Evolutionary conservation across 768 basidiomycete species (phyloP).

Genomic region (Saitozyma sp.): DNA sequence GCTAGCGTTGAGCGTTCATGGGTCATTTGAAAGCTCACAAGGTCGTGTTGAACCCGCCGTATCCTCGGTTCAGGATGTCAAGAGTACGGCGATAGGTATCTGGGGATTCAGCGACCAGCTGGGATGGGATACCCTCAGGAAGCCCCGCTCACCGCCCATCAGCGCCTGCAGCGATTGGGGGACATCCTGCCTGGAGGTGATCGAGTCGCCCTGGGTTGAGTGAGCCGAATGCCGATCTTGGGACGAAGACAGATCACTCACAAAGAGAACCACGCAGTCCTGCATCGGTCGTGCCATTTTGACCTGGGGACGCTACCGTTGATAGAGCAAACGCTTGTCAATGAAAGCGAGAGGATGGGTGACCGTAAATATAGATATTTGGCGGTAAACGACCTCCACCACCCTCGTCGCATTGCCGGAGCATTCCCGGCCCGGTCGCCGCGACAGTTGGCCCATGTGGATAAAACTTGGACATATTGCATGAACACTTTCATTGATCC

Average conservation of each 20-base stretch:
- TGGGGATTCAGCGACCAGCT: constrained; percentile 3
- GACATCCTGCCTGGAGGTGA: constrained; percentile 28
- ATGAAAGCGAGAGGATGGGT: no score
- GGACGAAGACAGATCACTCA: not conserved
- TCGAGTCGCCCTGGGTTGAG: constrained; percentile 18
- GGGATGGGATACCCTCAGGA: no score
- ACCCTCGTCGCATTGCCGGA: no score
- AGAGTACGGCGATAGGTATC: constrained; percentile 21
- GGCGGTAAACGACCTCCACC: no score
- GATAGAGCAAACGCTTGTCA: no score
- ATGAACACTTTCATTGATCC: no score
- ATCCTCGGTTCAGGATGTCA: constrained; percentile 34
- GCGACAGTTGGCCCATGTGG: no score
- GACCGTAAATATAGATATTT: no score
- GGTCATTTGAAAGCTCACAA: constrained; percentile 10
- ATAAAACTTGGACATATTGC: no score
- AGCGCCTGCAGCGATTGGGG: constrained; percentile 15
- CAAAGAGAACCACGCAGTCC: constrained; percentile 26
- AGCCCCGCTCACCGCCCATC: constrained; percentile 14
- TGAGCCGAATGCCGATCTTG: not conserved
- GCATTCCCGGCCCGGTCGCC: no score
- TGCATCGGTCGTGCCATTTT: constrained; percentile 26
- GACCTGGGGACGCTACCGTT: not conserved
- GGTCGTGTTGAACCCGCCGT: constrained; percentile 32
- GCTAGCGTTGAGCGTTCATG: not conserved